phyloP scores from a whole-genome alignment of 768 basidiomycete species.

The Agrocybe chaxingu region DNA sequence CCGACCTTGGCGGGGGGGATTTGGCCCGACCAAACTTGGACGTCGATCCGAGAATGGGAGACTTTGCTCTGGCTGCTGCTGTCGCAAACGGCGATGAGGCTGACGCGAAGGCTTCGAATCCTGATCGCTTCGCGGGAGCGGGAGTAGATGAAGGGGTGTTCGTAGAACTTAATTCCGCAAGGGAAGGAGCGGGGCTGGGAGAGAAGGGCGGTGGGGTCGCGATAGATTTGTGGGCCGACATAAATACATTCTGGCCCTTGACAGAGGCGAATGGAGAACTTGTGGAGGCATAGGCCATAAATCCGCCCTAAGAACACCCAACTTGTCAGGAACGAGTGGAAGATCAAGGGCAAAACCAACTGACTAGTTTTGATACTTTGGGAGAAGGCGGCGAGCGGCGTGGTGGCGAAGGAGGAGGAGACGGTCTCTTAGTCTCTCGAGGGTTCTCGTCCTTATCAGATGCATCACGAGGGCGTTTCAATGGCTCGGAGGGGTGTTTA shows the following conservation, averaged over 20 bases:
- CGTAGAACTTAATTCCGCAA: constrained; percentile 11
- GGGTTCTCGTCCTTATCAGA: constrained; percentile 62
- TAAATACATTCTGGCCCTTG: constrained; percentile 62
- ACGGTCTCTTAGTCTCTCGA: constrained; percentile 53
- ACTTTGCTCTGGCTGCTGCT: constrained; percentile 45
- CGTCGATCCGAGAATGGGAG: constrained; percentile 44
- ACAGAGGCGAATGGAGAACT: constrained; percentile 73
- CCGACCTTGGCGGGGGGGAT: constrained; percentile 51
- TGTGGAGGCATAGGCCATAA: constrained; percentile 76
- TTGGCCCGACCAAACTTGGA: constrained; percentile 45
- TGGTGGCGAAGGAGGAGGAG: constrained; percentile 65
- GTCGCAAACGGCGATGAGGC: constrained; percentile 49
- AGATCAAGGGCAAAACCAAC: constrained; percentile 20
- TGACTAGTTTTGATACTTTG: constrained; percentile 40
- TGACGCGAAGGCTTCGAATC: constrained; percentile 56
- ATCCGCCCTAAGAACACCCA: constrained; percentile 50
- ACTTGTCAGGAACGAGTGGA: constrained; percentile 4
- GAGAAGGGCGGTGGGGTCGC: constrained; percentile 24
- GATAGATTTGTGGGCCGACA: constrained; percentile 31
- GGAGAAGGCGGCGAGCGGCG: constrained; percentile 28
- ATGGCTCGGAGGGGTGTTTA: constrained; percentile 31
- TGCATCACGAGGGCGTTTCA: constrained; percentile 64
- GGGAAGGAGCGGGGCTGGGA: constrained; percentile 16
- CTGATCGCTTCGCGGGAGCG: constrained; percentile 38
- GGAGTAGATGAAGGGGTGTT: constrained; percentile 15